Conservation (phyloP, 1,139 yeast species). For the Saccharomyces hybrid region DNA sequence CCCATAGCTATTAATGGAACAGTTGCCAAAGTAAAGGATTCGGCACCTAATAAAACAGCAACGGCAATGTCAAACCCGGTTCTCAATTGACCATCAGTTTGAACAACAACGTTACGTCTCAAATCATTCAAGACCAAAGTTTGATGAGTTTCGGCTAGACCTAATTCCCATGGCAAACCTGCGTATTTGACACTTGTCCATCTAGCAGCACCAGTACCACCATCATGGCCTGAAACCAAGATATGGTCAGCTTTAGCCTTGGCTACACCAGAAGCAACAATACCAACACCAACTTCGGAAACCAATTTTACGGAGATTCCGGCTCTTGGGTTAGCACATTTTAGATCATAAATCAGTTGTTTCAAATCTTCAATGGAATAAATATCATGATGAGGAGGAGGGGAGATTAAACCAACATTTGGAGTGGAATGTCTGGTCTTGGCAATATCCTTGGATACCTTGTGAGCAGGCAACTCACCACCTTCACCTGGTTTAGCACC, state of each 20-base stretch:
- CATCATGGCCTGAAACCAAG: conserved; percentile 93
- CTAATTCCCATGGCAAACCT: conserved; percentile 98
- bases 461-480: conserved; percentile 96
- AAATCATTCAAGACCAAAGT: conserved; percentile 91
- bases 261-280: conserved; percentile 98
- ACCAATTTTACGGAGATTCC: conserved; percentile 94
- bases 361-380: conserved; percentile 96
- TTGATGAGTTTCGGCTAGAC: conserved; percentile 96
- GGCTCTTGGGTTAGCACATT: conserved; percentile 95
- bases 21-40: conserved; percentile 97
- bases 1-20: conserved; percentile 97
- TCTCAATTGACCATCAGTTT: conserved; percentile 94
- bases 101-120: conserved; percentile 90
- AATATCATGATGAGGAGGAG: conserved; percentile 98
- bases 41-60: conserved; percentile 97
- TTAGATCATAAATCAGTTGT: conserved; percentile 91
- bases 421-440: conserved; percentile 95
- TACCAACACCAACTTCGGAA: conserved; percentile 97
- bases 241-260: conserved; percentile 97
- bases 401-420: conserved; percentile 93
- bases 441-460: conserved; percentile 81
- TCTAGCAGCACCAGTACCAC: conserved; percentile 99
- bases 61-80: conserved; percentile 94
- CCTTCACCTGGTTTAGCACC: conserved; percentile 99
- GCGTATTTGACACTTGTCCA: conserved; percentile 97